phyloP scores from a whole-genome alignment of 768 basidiomycete species.

The Lentinula guzmanii region DNA sequence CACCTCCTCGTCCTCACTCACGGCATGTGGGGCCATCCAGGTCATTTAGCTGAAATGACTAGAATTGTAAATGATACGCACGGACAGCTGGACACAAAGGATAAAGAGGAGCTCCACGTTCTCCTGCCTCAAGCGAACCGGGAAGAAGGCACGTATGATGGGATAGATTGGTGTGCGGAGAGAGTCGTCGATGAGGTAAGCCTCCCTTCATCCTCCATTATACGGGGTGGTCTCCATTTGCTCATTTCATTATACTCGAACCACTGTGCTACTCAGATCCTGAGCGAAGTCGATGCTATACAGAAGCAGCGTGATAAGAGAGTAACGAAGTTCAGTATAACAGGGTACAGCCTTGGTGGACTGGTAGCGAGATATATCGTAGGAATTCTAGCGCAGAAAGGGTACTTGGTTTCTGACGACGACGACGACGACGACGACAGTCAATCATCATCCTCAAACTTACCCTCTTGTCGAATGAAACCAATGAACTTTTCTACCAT shows the following conservation, averaged over 20 bases:
- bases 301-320: conserved; percentile 39
- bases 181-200: conserved; percentile 73
- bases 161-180: conserved; percentile 80
- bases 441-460: neutral
- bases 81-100: conserved; percentile 15
- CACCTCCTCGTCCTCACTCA: conserved; percentile 48
- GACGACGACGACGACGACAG: conserved; percentile 16
- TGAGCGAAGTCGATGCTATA: conserved; percentile 34
- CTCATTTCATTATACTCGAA: no score
- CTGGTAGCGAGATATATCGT: conserved; percentile 75
- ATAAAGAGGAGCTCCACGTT: conserved; percentile 45
- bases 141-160: conserved; percentile 73
- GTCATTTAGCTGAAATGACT: conserved; percentile 54
- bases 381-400: conserved; percentile 24
- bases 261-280: neutral
- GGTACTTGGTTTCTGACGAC: conserved; percentile 44
- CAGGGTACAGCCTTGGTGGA: conserved; percentile 80
- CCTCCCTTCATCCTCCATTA: neutral
- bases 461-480: conserved; percentile 4
- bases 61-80: conserved; percentile 45
- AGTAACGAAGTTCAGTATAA: conserved; percentile 66
- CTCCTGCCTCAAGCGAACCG: conserved; percentile 61
- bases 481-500: conserved; percentile 61
- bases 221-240: neutral
- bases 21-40: conserved; percentile 81